These are phyloP conservation scores for Hirschfeldia incana DNA, from an alignment of 345 rosid species.

Conservation along the genomic window DNA sequence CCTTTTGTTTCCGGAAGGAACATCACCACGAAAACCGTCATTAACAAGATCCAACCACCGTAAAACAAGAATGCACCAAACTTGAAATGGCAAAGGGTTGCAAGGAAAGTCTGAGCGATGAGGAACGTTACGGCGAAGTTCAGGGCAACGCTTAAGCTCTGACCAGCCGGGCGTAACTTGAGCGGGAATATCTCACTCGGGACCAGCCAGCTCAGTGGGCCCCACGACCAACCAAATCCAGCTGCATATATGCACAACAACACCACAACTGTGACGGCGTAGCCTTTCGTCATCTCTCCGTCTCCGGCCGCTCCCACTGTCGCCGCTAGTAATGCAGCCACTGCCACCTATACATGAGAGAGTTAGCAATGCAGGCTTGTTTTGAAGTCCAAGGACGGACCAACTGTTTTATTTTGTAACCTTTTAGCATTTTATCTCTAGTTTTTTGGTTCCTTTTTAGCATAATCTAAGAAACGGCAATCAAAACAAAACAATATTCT, in stretches of 20 bases:
- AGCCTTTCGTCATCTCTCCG: slow-evolving; percentile 25
- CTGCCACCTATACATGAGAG: slow-evolving; percentile 25
- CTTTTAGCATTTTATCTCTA: background rate
- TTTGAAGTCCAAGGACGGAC: background rate
- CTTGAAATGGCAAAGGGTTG: slow-evolving; percentile 51
- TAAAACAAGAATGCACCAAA: slow-evolving; percentile 63
- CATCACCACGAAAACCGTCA: slow-evolving; percentile 34
- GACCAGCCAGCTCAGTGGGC: slow-evolving; percentile 69
- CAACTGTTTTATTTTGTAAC: background rate
- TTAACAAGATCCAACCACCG: slow-evolving; percentile 42
- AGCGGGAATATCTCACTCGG: slow-evolving; percentile 65
- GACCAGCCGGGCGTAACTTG: slow-evolving; percentile 58
- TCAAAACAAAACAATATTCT: background rate
- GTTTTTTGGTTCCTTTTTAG: background rate
- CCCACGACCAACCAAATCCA: slow-evolving; percentile 86
- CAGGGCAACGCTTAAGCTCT: slow-evolving; percentile 51
- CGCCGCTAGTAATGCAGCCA: slow-evolving; percentile 44
- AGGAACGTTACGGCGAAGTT: slow-evolving; percentile 59
- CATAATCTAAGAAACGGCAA: background rate
- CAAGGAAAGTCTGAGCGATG: slow-evolving; percentile 59
- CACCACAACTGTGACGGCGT: slow-evolving; percentile 42
- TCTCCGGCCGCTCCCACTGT: slow-evolving; percentile 24
- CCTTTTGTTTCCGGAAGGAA: slow-evolving; percentile 72
- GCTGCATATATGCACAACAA: slow-evolving; percentile 51
- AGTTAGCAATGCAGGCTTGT: background rate